Conservation (phyloP, 1,284 basidiomycete genomes). For the Apiotrichum laibachii region DNA sequence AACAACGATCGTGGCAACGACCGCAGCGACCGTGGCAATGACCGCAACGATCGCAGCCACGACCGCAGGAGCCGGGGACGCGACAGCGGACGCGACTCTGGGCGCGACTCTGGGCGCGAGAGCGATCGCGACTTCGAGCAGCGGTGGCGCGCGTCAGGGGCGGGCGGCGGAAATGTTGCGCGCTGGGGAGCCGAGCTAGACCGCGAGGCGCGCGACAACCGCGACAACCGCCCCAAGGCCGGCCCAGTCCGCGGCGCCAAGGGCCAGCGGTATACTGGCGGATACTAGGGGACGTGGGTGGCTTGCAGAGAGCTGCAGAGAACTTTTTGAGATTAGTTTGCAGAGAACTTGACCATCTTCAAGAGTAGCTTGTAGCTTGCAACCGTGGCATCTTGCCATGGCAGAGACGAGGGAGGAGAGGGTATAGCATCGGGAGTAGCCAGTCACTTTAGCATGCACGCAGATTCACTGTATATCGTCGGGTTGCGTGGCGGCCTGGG, state of each 20-base stretch:
- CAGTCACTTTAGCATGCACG: too few species aligned
- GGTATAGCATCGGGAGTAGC: too few species aligned
- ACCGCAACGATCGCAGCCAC: not conserved
- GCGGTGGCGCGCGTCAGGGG: slow-evolving; percentile 21
- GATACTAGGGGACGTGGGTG: slow-evolving; percentile 15
- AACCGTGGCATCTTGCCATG: too few species aligned
- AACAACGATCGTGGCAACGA: too few species aligned
- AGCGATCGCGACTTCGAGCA: slow-evolving; percentile 16
- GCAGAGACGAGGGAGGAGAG: too few species aligned
- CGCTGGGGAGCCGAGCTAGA: slow-evolving; percentile 25
- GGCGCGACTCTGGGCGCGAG: too few species aligned
- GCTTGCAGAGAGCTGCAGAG: not conserved
- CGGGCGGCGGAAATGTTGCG: slow-evolving; percentile 24
- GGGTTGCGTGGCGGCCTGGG: too few species aligned
- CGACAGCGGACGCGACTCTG: slow-evolving; percentile 8
- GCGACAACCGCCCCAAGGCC: not conserved
- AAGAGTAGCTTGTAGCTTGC: too few species aligned
- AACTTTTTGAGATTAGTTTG: too few species aligned
- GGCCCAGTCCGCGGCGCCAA: slow-evolving; percentile 1
- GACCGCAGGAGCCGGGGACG: not conserved
- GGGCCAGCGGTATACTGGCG: slow-evolving; percentile 28
- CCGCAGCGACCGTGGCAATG: not conserved
- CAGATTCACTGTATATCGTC: too few species aligned
- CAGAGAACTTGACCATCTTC: too few species aligned
- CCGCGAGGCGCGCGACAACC: slow-evolving; percentile 10